Percentiles rank a stretch among this genome's conserved stretches.
Conservation (phyloP, 78 protist genomes). For the Planoprotostelium fungivorum region DNA sequence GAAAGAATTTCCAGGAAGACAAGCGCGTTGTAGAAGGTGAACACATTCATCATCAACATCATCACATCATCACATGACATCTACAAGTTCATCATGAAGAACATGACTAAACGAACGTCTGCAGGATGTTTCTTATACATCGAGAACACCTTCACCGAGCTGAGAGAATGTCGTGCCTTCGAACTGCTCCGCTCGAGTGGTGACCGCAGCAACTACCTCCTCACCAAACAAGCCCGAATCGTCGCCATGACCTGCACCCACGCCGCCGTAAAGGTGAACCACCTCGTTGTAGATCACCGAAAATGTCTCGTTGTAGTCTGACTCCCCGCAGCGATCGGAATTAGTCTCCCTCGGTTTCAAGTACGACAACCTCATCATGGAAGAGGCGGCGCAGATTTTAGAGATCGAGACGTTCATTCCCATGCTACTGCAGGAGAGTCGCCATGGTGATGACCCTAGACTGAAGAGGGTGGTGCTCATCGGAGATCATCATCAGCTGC, state of each 20-base stretch:
- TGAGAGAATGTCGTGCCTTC: constrained; percentile 76
- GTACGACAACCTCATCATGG: constrained; percentile 95
- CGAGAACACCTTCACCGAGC: constrained; percentile 65
- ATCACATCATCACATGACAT: background rate
- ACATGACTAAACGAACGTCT: background rate
- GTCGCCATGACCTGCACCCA: constrained; percentile 98
- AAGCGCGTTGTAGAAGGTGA: background rate
- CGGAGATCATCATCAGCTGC: constrained; percentile 97
- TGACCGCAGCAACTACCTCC: constrained; percentile 85
- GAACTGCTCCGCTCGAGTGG: constrained; percentile 80
- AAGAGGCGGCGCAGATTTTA: constrained; percentile 89
- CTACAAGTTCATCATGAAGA: too few relatives aligned
- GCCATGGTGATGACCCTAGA: constrained; percentile 12
- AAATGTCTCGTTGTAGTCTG: background rate
- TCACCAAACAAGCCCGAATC: constrained; percentile 82
- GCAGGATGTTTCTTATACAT: constrained; percentile 20
- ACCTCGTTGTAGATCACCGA: background rate
- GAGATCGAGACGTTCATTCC: constrained; percentile 97
- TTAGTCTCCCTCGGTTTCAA: constrained; percentile 67
- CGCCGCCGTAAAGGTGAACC: constrained; percentile 84
- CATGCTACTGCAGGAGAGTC: constrained; percentile 80
- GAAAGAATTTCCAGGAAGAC: background rate
- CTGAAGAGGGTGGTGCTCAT: constrained; percentile 84
- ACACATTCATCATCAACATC: background rate
- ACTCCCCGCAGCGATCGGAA: background rate